Evolutionary conservation across 1,139 yeast species (phyloP), one percentile per base, ranked within the genome.

Genomic region (Hansenula lynferdii): DNA sequence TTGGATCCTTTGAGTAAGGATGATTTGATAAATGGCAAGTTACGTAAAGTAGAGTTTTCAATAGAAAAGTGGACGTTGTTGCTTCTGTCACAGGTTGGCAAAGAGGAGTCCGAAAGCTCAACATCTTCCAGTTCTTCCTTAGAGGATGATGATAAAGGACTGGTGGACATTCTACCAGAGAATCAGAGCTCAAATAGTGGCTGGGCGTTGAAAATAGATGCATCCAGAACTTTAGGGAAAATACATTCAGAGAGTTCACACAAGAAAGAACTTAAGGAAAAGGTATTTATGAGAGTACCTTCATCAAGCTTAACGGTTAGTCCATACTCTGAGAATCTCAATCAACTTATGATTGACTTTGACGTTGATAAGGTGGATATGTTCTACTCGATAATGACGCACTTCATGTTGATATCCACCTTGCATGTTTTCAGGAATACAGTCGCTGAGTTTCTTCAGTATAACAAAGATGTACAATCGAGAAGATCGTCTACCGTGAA

Each of bases 381-480:
- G 2, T 50, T 60, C n/a, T 62, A 72, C 35, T 79, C 80, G 34
- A 58, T 72, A 11, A 70, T 69, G 47, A 71, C 75, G 23, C 60
- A 73, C 20, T 80, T 79, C 52, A 64, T 74, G 1, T 45, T 77
- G 0, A 55, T 79, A 14, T 84, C 89, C 2, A 62, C 79, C 8
- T 47, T 76, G 4, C 76, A 75, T 49, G 56, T 81, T 12, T 47
- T 81, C 15, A 65, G 69, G 38, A 76, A 76, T 45, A 66, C 72
- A 5, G 42, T 77, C 3, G 37, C 70, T 7, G 59, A 60, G 41
- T 80, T 72, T 49, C 46, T 47, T 39, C 51, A 38, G 43, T 44
- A 43, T 28, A 42, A 43, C 41, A 40, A 15, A 22, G 39, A 43
- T 44, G 37, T 62, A 16, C 57, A 54, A 37, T 59, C 59, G n/a